Evolutionary conservation across 1,284 basidiomycete species (phyloP).

Genomic region (Malassezia obtusa): DNA sequence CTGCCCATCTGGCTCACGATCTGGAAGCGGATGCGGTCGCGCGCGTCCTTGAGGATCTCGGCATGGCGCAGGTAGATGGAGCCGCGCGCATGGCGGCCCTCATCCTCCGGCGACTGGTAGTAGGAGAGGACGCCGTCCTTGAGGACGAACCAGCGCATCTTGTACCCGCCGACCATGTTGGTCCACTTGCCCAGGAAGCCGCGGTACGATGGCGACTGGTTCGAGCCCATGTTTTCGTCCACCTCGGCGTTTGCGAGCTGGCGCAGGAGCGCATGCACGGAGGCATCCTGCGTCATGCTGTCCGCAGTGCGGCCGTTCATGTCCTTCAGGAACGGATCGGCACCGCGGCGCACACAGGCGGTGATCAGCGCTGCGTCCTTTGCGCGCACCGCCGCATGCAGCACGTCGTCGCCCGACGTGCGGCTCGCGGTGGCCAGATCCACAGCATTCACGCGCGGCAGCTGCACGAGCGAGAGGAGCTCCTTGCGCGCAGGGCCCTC

Average conservation of each 20-base stretch:
- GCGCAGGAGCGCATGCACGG: conserved; percentile 69
- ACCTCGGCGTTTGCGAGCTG: conserved; percentile 54
- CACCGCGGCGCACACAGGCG: conserved; percentile 70
- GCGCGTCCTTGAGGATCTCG: conserved; percentile 45
- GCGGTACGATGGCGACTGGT: conserved; percentile 38
- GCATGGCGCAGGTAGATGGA: conserved; percentile 80
- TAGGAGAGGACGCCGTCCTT: conserved; percentile 66
- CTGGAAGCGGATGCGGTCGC: conserved; percentile 69
- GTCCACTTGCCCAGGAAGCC: conserved; percentile 65
- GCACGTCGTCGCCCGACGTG: conserved; percentile 58
- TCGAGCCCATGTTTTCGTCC: conserved; percentile 48
- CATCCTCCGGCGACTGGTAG: conserved; percentile 84
- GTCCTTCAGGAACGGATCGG: conserved; percentile 81
- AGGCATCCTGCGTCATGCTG: conserved; percentile 62
- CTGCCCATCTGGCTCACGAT: conserved; percentile 56
- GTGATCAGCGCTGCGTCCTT: conserved; percentile 75
- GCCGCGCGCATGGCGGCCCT: conserved; percentile 73
- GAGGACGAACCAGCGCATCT: conserved; percentile 86
- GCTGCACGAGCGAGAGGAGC: conserved; percentile 25
- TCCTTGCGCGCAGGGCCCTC: conserved; percentile 62
- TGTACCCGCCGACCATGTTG: conserved; percentile 81
- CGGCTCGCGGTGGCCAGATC: conserved; percentile 32
- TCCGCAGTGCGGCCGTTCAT: conserved; percentile 64
- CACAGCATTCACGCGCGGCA: conserved; percentile 26
- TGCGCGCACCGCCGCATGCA: conserved; percentile 77